A percentile compares a stretch with the other conserved stretches of the same genome.
phyloP scores from a whole-genome alignment of 495 filamentous ascomycete species.

The Staphylotrichum longicolle region DNA sequence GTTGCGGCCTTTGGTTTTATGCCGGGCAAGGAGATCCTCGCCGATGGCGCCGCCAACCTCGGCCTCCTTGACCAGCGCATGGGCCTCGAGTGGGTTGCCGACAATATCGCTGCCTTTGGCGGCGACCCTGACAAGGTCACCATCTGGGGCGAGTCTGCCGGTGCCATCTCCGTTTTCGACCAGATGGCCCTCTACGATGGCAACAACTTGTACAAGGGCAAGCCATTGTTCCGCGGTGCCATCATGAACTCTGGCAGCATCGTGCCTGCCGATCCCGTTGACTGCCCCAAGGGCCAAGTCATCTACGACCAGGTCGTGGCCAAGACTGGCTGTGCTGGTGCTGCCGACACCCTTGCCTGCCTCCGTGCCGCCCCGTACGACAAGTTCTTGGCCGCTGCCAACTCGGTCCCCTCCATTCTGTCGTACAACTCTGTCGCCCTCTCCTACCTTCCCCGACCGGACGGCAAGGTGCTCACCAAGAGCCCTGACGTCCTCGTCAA shows the following conservation, averaged over 20 bases:
- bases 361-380: conserved; percentile 58
- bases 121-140: conserved; percentile 65
- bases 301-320: conserved; percentile 63
- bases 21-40: conserved; percentile 60
- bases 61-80: conserved; percentile 66
- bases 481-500: conserved; percentile 54
- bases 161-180: conserved; percentile 67
- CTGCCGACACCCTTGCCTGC: conserved; percentile 59
- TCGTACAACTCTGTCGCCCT: conserved; percentile 62
- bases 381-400: conserved; percentile 61
- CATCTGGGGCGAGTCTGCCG: conserved; percentile 73
- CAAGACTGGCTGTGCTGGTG: conserved; percentile 56
- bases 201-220: conserved; percentile 65
- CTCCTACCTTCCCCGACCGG: conserved; percentile 64
- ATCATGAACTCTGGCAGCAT: conserved; percentile 73
- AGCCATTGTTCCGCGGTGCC: conserved; percentile 64
- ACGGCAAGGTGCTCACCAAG: conserved; percentile 55
- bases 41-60: conserved; percentile 60
- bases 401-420: conserved; percentile 63
- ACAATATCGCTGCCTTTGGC: conserved; percentile 67
- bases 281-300: conserved; percentile 59
- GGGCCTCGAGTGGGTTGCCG: conserved; percentile 61
- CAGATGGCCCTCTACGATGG: conserved; percentile 70
- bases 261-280: conserved; percentile 61
- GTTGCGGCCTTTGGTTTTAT: conserved; percentile 61